Evolutionary conservation across 2,329 filamentous ascomycete genomes (phyloP).

Genomic region (Colletotrichum nymphaeae): DNA sequence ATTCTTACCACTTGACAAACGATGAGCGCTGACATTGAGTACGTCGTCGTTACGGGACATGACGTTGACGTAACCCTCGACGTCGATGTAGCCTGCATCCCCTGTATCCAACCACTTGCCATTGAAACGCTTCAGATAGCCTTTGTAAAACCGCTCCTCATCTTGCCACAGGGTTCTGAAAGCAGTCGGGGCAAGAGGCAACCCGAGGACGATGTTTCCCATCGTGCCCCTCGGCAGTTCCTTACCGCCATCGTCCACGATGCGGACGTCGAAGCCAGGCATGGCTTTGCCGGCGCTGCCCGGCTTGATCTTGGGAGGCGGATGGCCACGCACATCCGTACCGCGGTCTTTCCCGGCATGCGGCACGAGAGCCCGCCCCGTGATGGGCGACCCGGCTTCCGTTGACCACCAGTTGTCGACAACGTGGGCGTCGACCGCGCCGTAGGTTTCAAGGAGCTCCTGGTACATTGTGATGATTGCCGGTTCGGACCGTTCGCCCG

Average conservation of each 20-base stretch:
- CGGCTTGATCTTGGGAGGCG: slow-evolving; percentile 73
- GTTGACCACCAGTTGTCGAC: slow-evolving; percentile 73
- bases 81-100: slow-evolving; percentile 87
- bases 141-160: slow-evolving; percentile 84
- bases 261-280: slow-evolving; percentile 88
- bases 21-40: slow-evolving; percentile 94
- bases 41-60: slow-evolving; percentile 83
- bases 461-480: slow-evolving; percentile 87
- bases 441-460: slow-evolving; percentile 74
- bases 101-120: slow-evolving; percentile 92
- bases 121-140: slow-evolving; percentile 85
- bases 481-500: slow-evolving; percentile 90
- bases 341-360: slow-evolving; percentile 67
- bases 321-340: slow-evolving; percentile 51
- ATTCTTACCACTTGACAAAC: slow-evolving; percentile 82
- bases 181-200: slow-evolving; percentile 86
- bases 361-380: slow-evolving; percentile 66
- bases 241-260: slow-evolving; percentile 83
- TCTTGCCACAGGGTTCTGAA: slow-evolving; percentile 90
- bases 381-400: slow-evolving; percentile 69
- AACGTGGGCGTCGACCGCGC: slow-evolving; percentile 69
- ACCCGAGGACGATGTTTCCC: slow-evolving; percentile 90
- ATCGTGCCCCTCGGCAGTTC: slow-evolving; percentile 79
- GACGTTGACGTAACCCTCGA: slow-evolving; percentile 74
- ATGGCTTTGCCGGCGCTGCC: slow-evolving; percentile 91